Evolutionary conservation across 495 filamentous ascomycete genomes (phyloP).

Genomic region (Extremus antarcticus): DNA sequence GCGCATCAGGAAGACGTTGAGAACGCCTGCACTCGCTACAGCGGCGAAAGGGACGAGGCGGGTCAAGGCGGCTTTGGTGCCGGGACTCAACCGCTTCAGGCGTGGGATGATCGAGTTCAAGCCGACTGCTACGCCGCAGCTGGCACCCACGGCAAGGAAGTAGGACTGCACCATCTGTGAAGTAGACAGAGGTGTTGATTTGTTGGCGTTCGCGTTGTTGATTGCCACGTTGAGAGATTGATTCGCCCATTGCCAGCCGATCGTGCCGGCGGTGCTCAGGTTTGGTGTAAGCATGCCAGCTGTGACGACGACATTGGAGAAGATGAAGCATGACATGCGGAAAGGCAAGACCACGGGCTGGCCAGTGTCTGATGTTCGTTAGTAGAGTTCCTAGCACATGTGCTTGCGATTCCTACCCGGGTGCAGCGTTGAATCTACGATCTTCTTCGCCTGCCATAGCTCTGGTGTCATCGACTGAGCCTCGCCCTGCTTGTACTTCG

Average conservation of each 20-base stretch:
- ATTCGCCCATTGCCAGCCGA: constrained; percentile 92
- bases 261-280: constrained; percentile 67
- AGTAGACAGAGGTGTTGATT: constrained; percentile 73
- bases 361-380: constrained; percentile 58
- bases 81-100: constrained; percentile 63
- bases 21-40: constrained; percentile 74
- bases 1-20: constrained; percentile 97
- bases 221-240: constrained; percentile 97
- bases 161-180: constrained; percentile 80
- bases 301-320: constrained; percentile 92
- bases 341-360: constrained; percentile 87
- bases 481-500: constrained; percentile 71
- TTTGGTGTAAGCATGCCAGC: constrained; percentile 94
- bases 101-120: constrained; percentile 80
- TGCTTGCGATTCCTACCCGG: constrained; percentile 48
- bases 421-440: constrained; percentile 90
- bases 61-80: constrained; percentile 58
- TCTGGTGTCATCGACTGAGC: constrained; percentile 72
- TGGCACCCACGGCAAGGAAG: constrained; percentile 80
- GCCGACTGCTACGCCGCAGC: constrained; percentile 86
- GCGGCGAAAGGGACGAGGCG: constrained; percentile 92
- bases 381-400: background rate
- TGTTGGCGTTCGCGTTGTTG: constrained; percentile 95
- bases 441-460: constrained; percentile 90
- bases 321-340: constrained; percentile 90